These are phyloP conservation scores for Nasturtium officinale DNA, from an alignment of 345 rosid genomes.

Conservation along the genomic window DNA sequence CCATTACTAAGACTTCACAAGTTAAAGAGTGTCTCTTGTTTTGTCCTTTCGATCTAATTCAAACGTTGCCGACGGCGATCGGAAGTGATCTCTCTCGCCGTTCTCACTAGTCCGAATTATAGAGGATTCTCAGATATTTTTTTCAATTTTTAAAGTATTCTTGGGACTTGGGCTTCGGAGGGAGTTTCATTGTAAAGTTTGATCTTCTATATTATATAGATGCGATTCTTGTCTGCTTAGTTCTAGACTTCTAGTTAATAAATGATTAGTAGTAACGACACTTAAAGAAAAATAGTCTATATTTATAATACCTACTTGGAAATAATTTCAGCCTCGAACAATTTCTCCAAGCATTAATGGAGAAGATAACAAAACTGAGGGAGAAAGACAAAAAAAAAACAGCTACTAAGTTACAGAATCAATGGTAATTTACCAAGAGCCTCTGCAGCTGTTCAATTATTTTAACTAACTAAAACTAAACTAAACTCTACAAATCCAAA, in stretches of 20 bases:
- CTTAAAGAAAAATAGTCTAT: not conserved
- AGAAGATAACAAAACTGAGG: constrained; percentile 13
- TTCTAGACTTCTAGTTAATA: not conserved
- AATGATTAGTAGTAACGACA: not conserved
- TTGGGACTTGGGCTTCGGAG: no score
- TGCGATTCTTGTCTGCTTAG: no score
- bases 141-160: no score
- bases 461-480: constrained; percentile 35
- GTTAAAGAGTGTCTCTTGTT: not conserved
- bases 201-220: not conserved
- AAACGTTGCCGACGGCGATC: not conserved
- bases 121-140: not conserved
- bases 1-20: constrained; percentile 49
- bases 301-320: not conserved
- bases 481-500: constrained; percentile 19
- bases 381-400: not conserved
- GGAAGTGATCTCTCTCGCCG: not conserved
- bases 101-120: not conserved
- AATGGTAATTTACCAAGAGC: constrained; percentile 18
- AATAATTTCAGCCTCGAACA: not conserved
- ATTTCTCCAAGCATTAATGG: not conserved
- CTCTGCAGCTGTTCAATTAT: constrained; percentile 23
- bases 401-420: constrained; percentile 26
- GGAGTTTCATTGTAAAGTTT: not conserved
- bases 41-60: not conserved